Base-by-base conservation (phyloP, 192 early-diverging fungal genomes). In the Coemansia sp. region DNA sequence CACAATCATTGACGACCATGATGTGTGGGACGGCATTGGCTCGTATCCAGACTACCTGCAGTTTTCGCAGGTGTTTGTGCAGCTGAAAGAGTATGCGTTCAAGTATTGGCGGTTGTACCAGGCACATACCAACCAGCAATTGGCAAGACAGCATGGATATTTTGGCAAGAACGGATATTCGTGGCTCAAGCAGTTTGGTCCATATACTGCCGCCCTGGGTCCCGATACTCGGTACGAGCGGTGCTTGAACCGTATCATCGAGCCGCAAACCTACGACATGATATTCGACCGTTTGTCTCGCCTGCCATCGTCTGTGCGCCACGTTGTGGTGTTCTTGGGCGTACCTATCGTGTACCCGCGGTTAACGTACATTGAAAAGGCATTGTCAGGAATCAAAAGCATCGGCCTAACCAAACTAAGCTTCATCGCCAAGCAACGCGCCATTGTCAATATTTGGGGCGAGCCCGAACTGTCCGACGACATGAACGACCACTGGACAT, bases 31-130 rank as follows among this genome's bases (percentile, higher is more conserved):
- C 68, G 93, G 92, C 3, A 90, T 86, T 61, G 93, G 93, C 20
- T 89, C 87, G 46, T 95, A 95, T 66, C 92, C 92, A 1, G 78
- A 83, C 51, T 85, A 87, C 36, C 81, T 92, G 68, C 89, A 88
- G 63, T 44, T 78, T 48, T 87, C 87, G 18, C 70, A 82, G 4
- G 84, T 89, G 15, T 89, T 92, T 79, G 81, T 85, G 68, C 85
- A 88, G 83, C 88, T 92, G 57, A 86, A 84, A 67, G 74, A 84
- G 28, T 76, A 86, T 37, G 92, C 91, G 4, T 71, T 82, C 60
- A 85, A 87, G 17, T 91, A 90, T 77, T 93, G 90, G 81, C 82
- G 87, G 55, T 69, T 95, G 58, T 95, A 90, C 84, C 93, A 95
- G 81, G 88, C 87, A 3, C 90, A 93, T 64, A 84, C 88, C 18